Evolutionary conservation across 495 filamentous ascomycete species (phyloP).

Genomic region (Daldinia concentrica): DNA sequence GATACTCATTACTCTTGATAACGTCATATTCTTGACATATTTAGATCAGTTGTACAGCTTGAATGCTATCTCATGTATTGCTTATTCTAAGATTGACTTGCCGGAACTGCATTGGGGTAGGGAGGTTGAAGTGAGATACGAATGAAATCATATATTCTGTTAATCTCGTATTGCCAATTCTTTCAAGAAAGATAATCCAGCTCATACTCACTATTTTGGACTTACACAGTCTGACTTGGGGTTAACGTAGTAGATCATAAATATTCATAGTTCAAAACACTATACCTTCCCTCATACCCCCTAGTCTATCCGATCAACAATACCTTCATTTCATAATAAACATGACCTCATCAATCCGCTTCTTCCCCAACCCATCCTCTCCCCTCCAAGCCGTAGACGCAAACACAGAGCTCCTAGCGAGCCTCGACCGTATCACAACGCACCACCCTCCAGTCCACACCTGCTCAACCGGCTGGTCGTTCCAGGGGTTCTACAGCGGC

Average conservation of each 20-base stretch:
- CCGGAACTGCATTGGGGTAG: too few relatives aligned
- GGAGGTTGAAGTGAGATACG: too few relatives aligned
- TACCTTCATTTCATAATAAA: too few relatives aligned
- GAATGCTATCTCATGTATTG: too few relatives aligned
- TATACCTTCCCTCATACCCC: neutral
- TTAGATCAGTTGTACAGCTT: neutral
- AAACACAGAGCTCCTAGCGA: slow-evolving; percentile 27
- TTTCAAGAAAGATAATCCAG: neutral
- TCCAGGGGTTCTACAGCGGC: slow-evolving; percentile 65
- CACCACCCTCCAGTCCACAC: slow-evolving; percentile 36
- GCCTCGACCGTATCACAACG: slow-evolving; percentile 30
- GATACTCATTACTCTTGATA: neutral
- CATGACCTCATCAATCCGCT: slow-evolving; percentile 25
- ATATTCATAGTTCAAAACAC: neutral
- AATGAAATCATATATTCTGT: too few relatives aligned
- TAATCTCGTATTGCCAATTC: too few relatives aligned
- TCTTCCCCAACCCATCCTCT: slow-evolving; percentile 18
- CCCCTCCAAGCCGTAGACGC: slow-evolving; percentile 21
- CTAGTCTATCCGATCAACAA: neutral
- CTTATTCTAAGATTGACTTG: too few relatives aligned
- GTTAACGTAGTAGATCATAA: neutral
- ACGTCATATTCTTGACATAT: slow-evolving; percentile 13
- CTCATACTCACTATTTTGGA: neutral
- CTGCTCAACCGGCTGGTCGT: slow-evolving; percentile 41
- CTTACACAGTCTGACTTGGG: neutral